Evolutionary conservation across 2,329 filamentous ascomycete species (phyloP), one percentile per base, ranked within the genome.

Genomic region (Huntiella bhutanensis): DNA sequence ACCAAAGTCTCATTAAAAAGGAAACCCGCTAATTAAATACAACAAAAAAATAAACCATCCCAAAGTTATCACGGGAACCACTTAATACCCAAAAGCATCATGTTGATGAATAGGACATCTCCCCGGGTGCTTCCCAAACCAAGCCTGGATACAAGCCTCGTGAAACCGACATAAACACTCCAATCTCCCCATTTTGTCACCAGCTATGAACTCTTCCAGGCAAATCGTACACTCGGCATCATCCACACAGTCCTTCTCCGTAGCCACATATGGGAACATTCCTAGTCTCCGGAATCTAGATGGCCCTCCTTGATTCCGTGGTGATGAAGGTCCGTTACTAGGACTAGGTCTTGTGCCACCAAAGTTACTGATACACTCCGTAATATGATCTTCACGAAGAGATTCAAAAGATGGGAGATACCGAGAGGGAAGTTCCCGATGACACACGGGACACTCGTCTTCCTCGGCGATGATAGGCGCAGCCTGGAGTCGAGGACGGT

Each of bases 361-460:
- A 49, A 70, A 73, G 2, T 64, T 61, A 57, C 70, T 61, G 50
- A 80, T 75, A 55, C 76, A 80, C 5, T 59, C 57, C 28, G 63
- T 66, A 49, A 80, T 75, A 53, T 80, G 76, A 28, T 64, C 58
- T 54, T 76, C 73, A 32, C 75, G 68, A 10, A 71, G 61, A 3
- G 58, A 52, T 54, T 78, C 73, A 47, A 63, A 73, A 51, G 76
- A 67, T 2, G 67, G 58, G 2, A 77, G 62, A 4, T 58, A 59
- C 13, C 66, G 64, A 2, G 73, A 69, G 0, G 82, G 80, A 3
- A 86, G 66, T 59, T 85, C 80, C 34, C 66, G 62, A 55, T 82
- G 80, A 54, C 82, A 88, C 39, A 87, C 71, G 0, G 82, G 82
- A 51, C 82, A 88, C 54, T 84, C 79, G 56, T 87, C 82, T 56